phyloP scores from a whole-genome alignment of 345 rosid genomes.

The Salix viminalis region DNA sequence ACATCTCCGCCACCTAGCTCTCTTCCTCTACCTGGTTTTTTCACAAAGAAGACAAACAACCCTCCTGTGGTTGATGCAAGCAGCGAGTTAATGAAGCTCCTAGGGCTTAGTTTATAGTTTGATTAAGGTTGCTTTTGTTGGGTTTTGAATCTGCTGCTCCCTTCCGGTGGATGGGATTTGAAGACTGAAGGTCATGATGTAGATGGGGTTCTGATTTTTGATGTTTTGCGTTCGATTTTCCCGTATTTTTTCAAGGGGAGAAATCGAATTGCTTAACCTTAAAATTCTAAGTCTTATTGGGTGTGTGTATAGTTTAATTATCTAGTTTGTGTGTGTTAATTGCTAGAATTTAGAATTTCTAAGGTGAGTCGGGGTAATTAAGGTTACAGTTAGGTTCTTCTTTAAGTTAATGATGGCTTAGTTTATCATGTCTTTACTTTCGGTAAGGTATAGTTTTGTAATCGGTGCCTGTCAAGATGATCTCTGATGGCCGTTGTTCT shows the following conservation, averaged over 20 bases:
- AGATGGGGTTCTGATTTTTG: constrained; percentile 12
- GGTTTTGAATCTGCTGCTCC: background rate
- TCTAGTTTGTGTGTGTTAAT: background rate
- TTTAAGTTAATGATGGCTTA: background rate
- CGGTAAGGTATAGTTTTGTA: background rate
- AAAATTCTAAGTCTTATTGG: background rate
- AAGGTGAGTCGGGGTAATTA: background rate
- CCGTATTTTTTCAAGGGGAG: constrained; percentile 89
- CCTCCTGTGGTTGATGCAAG: constrained; percentile 22
- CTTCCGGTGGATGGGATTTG: background rate
- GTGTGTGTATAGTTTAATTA: constrained; percentile 4
- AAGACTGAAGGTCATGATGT: background rate
- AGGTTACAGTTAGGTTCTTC: background rate
- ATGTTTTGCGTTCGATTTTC: constrained; percentile 32
- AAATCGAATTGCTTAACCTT: constrained; percentile 36
- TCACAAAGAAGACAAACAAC: constrained; percentile 32
- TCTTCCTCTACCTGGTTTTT: constrained; percentile 73
- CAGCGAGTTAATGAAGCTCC: constrained; percentile 43
- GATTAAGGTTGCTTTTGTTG: background rate
- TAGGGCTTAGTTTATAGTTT: constrained; percentile 40
- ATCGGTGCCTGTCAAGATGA: background rate
- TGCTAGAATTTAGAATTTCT: background rate
- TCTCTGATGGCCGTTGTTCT: background rate
- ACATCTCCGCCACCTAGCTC: constrained; percentile 93
- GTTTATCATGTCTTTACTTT: background rate